Evolutionary conservation across 805 yeast species (phyloP).

Genomic region (Candida bentonensis): DNA sequence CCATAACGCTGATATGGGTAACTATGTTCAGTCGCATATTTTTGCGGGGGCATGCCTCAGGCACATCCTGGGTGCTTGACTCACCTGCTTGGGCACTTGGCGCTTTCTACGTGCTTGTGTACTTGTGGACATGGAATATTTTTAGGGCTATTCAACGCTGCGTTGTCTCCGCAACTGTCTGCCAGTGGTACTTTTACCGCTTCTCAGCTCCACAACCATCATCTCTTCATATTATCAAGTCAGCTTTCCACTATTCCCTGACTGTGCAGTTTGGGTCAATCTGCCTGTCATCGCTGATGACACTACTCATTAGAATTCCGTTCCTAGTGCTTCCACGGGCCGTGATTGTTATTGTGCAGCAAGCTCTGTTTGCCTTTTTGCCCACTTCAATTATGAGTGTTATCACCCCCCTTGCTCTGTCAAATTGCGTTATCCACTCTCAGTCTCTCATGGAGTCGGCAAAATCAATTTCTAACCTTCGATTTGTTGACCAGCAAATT

Average conservation of each 20-base stretch:
- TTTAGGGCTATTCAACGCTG: constrained; percentile 24
- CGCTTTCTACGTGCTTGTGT: constrained; percentile 20
- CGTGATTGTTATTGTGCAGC: constrained; percentile 12
- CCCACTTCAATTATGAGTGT: constrained; percentile 17
- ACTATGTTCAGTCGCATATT: constrained; percentile 20
- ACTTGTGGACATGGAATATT: constrained; percentile 30
- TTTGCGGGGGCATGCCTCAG: constrained; percentile 15
- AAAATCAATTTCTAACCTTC: constrained; percentile 11
- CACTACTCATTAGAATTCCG: constrained; percentile 22
- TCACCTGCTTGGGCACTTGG: constrained; percentile 21
- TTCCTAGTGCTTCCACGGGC: constrained; percentile 22
- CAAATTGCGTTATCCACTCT: constrained; percentile 23
- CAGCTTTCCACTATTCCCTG: constrained; percentile 16
- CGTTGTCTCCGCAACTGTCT: constrained; percentile 21
- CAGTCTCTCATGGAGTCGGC: constrained; percentile 23
- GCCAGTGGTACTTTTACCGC: constrained; percentile 26
- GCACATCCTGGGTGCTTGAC: constrained; percentile 14
- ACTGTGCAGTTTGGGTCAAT: constrained; percentile 24
- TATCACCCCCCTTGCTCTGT: constrained; percentile 24
- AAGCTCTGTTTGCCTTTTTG: constrained; percentile 14
- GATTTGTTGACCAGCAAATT: constrained; percentile 7
- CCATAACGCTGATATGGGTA: constrained; percentile 24
- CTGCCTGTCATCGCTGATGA: constrained; percentile 20
- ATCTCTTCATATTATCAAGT: constrained; percentile 10
- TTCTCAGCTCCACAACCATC: constrained; percentile 12